These are phyloP conservation scores for Mortierella sp. DNA, from an alignment of 371 early-diverging fungal genomes.

Conservation along the genomic window DNA sequence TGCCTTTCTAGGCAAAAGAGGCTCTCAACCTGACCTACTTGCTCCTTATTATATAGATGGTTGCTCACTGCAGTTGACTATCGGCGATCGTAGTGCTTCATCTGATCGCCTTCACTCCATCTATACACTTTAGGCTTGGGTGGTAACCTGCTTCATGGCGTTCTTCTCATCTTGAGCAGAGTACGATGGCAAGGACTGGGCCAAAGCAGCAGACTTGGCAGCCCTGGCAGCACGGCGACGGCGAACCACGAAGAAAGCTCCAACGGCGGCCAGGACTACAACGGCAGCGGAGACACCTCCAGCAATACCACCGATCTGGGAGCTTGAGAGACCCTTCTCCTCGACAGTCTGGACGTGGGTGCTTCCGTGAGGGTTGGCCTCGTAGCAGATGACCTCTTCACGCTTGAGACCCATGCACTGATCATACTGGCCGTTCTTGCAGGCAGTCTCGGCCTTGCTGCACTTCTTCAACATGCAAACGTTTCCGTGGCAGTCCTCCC, in stretches of 20 bases:
- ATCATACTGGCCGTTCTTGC: slow-evolving; percentile 23
- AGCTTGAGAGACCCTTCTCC: slow-evolving; percentile 18
- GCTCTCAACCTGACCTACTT: too few species aligned
- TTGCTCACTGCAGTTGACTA: too few species aligned
- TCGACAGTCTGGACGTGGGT: slow-evolving; percentile 6
- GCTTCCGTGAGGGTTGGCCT: slow-evolving; percentile 14
- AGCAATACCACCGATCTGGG: slow-evolving; percentile 51
- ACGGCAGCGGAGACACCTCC: slow-evolving; percentile 54
- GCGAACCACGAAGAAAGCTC: slow-evolving; percentile 46
- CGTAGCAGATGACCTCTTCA: slow-evolving; percentile 41
- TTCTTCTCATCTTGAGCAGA: slow-evolving; percentile 45
- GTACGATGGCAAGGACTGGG: slow-evolving; percentile 31
- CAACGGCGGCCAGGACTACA: slow-evolving; percentile 25
- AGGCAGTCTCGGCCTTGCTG: slow-evolving; percentile 33
- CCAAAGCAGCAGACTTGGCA: slow-evolving; percentile 13
- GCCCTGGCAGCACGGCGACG: slow-evolving; percentile 44
- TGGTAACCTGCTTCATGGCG: slow-evolving; percentile 40
- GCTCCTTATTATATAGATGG: too few species aligned
- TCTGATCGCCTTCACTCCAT: not conserved
- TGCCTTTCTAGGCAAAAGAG: too few species aligned
- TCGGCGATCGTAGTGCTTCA: too few species aligned
- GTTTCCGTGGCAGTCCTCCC: slow-evolving; percentile 52
- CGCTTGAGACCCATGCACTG: slow-evolving; percentile 35
- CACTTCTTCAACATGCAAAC: slow-evolving; percentile 48
- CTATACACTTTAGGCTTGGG: not conserved